phyloP scores from a whole-genome alignment of 768 basidiomycete species.

The Lentinula detonsa region DNA sequence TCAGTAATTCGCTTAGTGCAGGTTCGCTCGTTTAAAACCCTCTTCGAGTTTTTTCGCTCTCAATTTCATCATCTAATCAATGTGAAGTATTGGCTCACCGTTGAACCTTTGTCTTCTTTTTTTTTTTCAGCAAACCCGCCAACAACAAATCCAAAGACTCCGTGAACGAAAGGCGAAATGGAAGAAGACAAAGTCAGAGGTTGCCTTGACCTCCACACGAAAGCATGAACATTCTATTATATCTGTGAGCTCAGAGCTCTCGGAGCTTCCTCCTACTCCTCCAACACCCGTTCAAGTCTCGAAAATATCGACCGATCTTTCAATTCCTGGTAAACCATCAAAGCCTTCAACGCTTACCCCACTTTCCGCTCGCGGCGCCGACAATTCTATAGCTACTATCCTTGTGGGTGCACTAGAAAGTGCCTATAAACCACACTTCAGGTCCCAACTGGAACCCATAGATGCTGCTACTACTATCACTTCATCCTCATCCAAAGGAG shows the following conservation, averaged over 20 bases:
- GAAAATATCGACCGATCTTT: too few species aligned
- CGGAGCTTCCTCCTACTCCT: too few species aligned
- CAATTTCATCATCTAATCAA: not conserved
- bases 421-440: too few species aligned
- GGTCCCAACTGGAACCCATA: too few species aligned
- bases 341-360: not conserved
- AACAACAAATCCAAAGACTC: not conserved
- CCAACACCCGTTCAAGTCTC: too few species aligned
- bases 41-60: too few species aligned
- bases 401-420: too few species aligned
- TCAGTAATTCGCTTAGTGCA: not conserved
- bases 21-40: too few species aligned
- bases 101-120: not conserved
- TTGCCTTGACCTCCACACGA: not conserved
- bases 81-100: not conserved
- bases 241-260: not conserved
- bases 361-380: too few species aligned
- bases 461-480: too few species aligned
- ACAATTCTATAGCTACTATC: too few species aligned
- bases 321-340: not conserved
- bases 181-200: not conserved
- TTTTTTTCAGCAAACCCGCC: not conserved
- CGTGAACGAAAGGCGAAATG: not conserved
- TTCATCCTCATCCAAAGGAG: too few species aligned
- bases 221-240: not conserved